Base-by-base conservation (phyloP, 176 grass and related monocot genomes). In the Carex myosuroides region DNA sequence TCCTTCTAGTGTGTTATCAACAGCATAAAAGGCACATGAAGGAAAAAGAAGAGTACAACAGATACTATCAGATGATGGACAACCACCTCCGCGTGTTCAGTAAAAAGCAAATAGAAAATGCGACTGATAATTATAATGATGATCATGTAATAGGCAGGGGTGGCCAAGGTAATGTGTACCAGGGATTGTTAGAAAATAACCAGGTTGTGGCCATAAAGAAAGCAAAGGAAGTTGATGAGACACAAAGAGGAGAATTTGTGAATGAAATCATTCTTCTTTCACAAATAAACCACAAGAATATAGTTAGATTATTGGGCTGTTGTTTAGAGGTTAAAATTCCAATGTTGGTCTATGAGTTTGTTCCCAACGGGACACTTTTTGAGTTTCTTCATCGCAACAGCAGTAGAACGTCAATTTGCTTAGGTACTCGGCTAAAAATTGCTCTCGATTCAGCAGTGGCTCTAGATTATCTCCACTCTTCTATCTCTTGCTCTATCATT, bases 301-400 rank as follows among this genome's bases (percentile, higher is more conserved):
- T 86, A 67, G 84, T 86, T 11, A 86, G 57, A 21, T 60, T 89
- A 53, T 74, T 89, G 48, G 88, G 84, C 41, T 86, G 88, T 83
- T 69, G 65, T 69, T 2, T 69, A 9, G 32, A 69, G 2, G 65
- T 9, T 82, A 74, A 90, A 53, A 66, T 84, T 3, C 84, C 84
- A 17, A 86, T 90, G 52, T 59, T 90, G 75, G 73, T 87, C 4
- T 90, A 85, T 22, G 89, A 85, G 13, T 90, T 88, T 21, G n/a
- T 85, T 1, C 13, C 44, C 18, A 81, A 88, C 1, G 87, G 87
- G 5, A 62, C 81, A 17, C 87, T 88, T 1, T 75, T 80, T 72
- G 35, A 81, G 4, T 84, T 79, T 17, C 70, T 88, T 13, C 87
- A 88, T 59, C 50, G 24, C n/a, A 33, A 71, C 13, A 59, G 6